Evolutionary conservation across 75 land plant species (phyloP).

Genomic region (Ceratopteris richardii): DNA sequence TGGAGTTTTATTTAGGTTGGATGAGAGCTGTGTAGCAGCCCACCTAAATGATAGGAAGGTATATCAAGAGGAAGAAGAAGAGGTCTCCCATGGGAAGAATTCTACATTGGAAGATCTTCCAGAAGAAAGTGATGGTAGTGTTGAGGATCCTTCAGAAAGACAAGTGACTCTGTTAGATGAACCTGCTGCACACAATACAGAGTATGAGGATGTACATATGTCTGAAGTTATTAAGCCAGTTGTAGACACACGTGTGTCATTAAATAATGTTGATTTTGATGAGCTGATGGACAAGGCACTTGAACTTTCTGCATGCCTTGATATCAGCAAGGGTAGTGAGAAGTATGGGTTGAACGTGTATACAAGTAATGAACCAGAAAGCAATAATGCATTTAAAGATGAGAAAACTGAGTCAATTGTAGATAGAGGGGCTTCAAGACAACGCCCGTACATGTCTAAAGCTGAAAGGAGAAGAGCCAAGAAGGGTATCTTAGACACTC

Average conservation of each 20-base stretch:
- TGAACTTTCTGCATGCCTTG: conserved; percentile 28
- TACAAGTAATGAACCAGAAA: background rate
- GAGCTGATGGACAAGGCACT: conserved; percentile 79
- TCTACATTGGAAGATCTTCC: background rate
- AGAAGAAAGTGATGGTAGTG: conserved; percentile 4
- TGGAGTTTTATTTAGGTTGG: conserved; percentile 86
- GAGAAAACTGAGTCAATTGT: conserved; percentile 11
- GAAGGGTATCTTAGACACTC: conserved; percentile 42
- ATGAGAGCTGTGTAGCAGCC: conserved; percentile 84
- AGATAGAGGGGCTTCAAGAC: conserved; percentile 33
- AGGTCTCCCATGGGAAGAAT: conserved; percentile 3
- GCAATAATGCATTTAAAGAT: conserved; percentile 19
- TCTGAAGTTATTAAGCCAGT: too few relatives aligned
- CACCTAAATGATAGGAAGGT: conserved; percentile 91
- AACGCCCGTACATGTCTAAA: conserved; percentile 87
- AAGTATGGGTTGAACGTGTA: conserved; percentile 9
- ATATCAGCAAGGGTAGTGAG: background rate
- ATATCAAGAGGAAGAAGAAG: conserved; percentile 64
- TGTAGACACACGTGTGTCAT: too few relatives aligned
- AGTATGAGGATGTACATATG: too few relatives aligned
- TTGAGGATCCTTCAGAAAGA: background rate
- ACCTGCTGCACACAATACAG: too few relatives aligned
- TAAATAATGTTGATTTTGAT: conserved; percentile 28
- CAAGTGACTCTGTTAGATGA: too few relatives aligned
- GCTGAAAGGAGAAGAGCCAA: conserved; percentile 89